These are phyloP conservation scores for Verticillium longisporum DNA, from an alignment of 2,329 filamentous ascomycete species.

Conservation along the genomic window DNA sequence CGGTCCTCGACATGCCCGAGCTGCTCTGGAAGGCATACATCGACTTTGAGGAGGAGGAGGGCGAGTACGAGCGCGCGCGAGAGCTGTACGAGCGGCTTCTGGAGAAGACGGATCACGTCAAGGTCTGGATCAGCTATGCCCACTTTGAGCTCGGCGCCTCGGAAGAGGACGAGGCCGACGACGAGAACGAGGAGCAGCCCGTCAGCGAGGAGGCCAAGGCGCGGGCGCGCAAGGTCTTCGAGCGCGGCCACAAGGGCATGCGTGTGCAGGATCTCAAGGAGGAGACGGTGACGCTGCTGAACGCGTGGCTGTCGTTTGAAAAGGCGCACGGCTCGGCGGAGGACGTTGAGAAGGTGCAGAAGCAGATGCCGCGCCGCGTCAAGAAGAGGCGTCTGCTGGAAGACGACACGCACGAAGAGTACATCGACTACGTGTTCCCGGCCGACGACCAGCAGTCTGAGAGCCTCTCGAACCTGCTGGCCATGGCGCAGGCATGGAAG, in stretches of 20 bases:
- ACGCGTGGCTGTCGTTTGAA: conserved; percentile 91
- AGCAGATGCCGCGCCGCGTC: conserved; percentile 86
- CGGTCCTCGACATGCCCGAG: conserved; percentile 91
- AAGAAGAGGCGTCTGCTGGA: conserved; percentile 91
- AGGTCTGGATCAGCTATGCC: conserved; percentile 99
- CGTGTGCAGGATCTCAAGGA: conserved; percentile 87
- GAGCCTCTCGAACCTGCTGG: conserved; percentile 76
- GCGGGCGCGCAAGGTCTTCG: conserved; percentile 76
- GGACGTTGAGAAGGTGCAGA: conserved; percentile 77
- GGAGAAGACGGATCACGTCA: conserved; percentile 95
- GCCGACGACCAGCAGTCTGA: conserved; percentile 84
- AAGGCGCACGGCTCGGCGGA: conserved; percentile 68
- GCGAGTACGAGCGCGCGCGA: conserved; percentile 78
- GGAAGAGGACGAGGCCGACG: conserved; percentile 48
- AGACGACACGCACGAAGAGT: conserved; percentile 93
- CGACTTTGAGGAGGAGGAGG: conserved; percentile 95
- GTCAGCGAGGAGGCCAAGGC: conserved; percentile 79
- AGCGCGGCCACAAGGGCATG: conserved; percentile 78
- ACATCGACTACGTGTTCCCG: conserved; percentile 94
- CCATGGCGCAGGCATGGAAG: conserved; percentile 87
- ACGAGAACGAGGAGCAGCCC: conserved; percentile 55
- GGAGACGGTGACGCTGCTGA: conserved; percentile 86
- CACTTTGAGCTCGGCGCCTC: conserved; percentile 95
- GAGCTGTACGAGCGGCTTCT: conserved; percentile 83
- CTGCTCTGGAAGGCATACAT: conserved; percentile 97